Evolutionary conservation across 805 yeast genomes (phyloP).

Genomic region (Candida palmyrensis): DNA sequence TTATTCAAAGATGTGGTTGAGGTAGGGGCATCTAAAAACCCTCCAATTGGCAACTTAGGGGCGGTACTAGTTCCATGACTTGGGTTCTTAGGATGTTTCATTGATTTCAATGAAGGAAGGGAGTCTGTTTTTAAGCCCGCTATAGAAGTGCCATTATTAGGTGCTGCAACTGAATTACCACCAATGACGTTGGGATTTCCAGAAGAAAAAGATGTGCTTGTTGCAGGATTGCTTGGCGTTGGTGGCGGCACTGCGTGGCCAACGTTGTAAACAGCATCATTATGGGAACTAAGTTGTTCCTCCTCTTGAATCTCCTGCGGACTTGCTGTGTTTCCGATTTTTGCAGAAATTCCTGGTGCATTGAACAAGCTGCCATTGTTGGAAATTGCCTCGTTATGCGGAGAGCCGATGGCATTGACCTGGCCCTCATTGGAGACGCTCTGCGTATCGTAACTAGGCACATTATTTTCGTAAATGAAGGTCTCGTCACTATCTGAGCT

Average conservation of each 20-base stretch:
- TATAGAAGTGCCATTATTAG: not conserved
- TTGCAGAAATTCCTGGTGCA: too few species aligned
- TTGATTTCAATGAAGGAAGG: constrained; percentile 2
- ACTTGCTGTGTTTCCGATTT: too few species aligned
- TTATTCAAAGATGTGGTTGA: not conserved
- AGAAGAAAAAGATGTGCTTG: constrained; percentile 8
- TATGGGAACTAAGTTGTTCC: not conserved
- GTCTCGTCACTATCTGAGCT: constrained; percentile 90
- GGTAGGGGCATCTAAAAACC: constrained; percentile 1
- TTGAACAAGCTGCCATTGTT: too few species aligned
- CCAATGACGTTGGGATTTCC: not conserved
- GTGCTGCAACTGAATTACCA: constrained; percentile 1
- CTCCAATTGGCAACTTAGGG: not conserved
- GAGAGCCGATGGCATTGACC: constrained; percentile 3
- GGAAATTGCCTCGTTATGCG: not conserved
- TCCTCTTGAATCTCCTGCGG: too few species aligned
- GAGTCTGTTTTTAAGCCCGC: constrained; percentile 1
- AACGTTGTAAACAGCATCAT: constrained; percentile 4
- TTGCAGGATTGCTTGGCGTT: constrained; percentile 10
- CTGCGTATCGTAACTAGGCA: constrained; percentile 2
- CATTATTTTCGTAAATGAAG: constrained; percentile 77
- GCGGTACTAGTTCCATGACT: not conserved
- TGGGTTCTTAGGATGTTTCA: constrained; percentile 2
- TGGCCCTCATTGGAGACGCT: constrained; percentile 4
- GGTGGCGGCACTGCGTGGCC: constrained; percentile 16